Evolutionary conservation across 176 grass and related monocot genomes (phyloP).

Genomic region (Chrysopogon serrulatus): DNA sequence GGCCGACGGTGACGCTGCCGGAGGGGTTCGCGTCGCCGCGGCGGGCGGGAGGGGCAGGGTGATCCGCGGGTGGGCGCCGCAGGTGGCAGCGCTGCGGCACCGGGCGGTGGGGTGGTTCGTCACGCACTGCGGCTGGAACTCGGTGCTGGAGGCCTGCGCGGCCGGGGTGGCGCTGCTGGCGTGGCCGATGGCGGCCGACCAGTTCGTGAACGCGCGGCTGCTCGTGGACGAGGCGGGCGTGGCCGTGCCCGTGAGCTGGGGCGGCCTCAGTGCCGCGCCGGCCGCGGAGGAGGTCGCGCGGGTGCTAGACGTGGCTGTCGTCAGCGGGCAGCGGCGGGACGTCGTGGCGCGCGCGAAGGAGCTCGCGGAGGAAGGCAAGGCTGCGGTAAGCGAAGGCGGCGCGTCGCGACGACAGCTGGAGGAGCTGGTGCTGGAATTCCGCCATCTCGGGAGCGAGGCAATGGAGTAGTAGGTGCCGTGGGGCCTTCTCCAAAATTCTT

Average conservation of each 20-base stretch:
- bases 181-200: slow-evolving; percentile 67
- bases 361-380: slow-evolving; percentile 1
- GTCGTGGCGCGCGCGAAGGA: slow-evolving; percentile 11
- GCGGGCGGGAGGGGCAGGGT: slow-evolving; percentile 21
- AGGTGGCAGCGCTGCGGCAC: slow-evolving; percentile 51
- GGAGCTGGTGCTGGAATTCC: not conserved
- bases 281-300: slow-evolving; percentile 9
- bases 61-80: slow-evolving; percentile 60
- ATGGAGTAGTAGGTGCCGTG: too few relatives aligned
- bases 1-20: too few relatives aligned
- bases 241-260: slow-evolving; percentile 32
- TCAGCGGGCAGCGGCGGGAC: not conserved
- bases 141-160: slow-evolving; percentile 33
- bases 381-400: slow-evolving; percentile 27
- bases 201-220: slow-evolving; percentile 60
- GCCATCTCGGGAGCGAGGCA: not conserved
- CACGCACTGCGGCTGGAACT: slow-evolving; percentile 70
- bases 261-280: slow-evolving; percentile 25
- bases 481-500: too few relatives aligned
- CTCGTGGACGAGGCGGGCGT: slow-evolving; percentile 37
- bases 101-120: slow-evolving; percentile 58
- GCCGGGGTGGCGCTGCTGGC: slow-evolving; percentile 55
- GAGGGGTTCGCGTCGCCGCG: not conserved
- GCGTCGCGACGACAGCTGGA: slow-evolving; percentile 33
- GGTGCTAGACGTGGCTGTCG: slow-evolving; percentile 7